phyloP scores from a whole-genome alignment of 768 basidiomycete genomes.

The Russula foetens region DNA sequence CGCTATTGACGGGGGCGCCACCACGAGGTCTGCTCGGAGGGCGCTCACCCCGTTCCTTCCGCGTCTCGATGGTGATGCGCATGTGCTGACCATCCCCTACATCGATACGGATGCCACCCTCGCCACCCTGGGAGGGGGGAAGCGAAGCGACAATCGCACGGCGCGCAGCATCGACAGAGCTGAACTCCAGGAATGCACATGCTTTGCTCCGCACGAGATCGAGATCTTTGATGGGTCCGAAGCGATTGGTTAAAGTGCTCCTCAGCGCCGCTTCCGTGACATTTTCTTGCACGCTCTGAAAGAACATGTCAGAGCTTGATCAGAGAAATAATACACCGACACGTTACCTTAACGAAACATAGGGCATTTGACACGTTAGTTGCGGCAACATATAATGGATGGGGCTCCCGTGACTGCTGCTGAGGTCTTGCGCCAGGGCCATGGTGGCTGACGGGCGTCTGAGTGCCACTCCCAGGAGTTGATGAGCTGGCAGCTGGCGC shows the following conservation, averaged over 20 bases:
- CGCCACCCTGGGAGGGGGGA: slow-evolving; percentile 63
- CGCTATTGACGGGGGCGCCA: slow-evolving; percentile 45
- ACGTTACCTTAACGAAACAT: slow-evolving; percentile 85
- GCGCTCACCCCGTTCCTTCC: slow-evolving; percentile 87
- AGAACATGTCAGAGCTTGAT: slow-evolving; percentile 4
- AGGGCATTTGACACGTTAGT: slow-evolving; percentile 57
- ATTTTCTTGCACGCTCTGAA: slow-evolving; percentile 63
- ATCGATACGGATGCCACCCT: slow-evolving; percentile 80
- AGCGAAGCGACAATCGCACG: slow-evolving; percentile 76
- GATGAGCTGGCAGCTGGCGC: slow-evolving; percentile 38
- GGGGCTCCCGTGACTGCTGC: slow-evolving; percentile 33
- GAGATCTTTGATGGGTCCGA: slow-evolving; percentile 78
- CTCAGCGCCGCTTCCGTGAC: slow-evolving; percentile 46
- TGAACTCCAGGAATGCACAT: slow-evolving; percentile 93
- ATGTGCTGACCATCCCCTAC: slow-evolving; percentile 45
- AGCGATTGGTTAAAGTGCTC: slow-evolving; percentile 46
- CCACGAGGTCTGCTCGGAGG: slow-evolving; percentile 54
- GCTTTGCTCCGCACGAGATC: slow-evolving; percentile 85
- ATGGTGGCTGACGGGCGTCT: slow-evolving; percentile 27
- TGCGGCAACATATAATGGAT: slow-evolving; percentile 49
- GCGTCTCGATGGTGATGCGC: slow-evolving; percentile 74
- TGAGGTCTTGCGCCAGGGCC: slow-evolving; percentile 31
- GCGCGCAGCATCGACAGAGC: slow-evolving; percentile 65
- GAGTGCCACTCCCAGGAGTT: slow-evolving; percentile 35
- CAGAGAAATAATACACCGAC: neutral